Conservation (phyloP, 2,329 filamentous ascomycete species). For the Ophiosphaerella herpotricha region DNA sequence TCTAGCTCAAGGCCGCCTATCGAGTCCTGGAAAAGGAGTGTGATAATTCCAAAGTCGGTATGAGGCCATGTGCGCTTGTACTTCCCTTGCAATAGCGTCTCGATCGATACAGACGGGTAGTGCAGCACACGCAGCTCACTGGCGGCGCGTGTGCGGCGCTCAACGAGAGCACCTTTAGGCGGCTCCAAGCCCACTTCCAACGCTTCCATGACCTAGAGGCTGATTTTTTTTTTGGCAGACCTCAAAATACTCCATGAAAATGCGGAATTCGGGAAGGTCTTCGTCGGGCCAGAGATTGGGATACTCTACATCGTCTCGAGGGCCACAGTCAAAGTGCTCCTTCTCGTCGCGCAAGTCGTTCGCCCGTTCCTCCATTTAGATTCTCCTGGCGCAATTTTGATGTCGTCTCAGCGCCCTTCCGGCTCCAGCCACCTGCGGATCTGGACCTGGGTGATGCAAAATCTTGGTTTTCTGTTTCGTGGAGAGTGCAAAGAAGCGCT, state of each 20-base stretch:
- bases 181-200: constrained; percentile 15
- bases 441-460: constrained; percentile 4
- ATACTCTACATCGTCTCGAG: background rate
- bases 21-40: constrained; percentile 43
- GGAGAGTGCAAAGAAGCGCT: constrained; percentile 14
- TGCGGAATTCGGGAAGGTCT: constrained; percentile 12
- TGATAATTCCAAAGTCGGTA: constrained; percentile 33
- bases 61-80: constrained; percentile 20
- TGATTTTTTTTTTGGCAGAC: constrained; percentile 5
- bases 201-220: constrained; percentile 8
- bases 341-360: too few species aligned
- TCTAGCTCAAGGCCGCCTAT: constrained; percentile 73
- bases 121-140: constrained; percentile 23
- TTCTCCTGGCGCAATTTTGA: constrained; percentile 2
- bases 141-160: constrained; percentile 3
- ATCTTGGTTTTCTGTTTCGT: constrained; percentile 5
- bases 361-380: background rate
- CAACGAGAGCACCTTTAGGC: constrained; percentile 4
- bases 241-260: constrained; percentile 16
- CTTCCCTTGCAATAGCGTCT: constrained; percentile 7
- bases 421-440: constrained; percentile 15
- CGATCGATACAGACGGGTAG: constrained; percentile 17
- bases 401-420: constrained; percentile 7
- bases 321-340: constrained; percentile 6
- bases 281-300: constrained; percentile 6